A percentile compares a stretch with the other conserved stretches of the same genome.
Conservation (phyloP, 495 filamentous ascomycete species). For the Hyaloscypha bicolor region DNA sequence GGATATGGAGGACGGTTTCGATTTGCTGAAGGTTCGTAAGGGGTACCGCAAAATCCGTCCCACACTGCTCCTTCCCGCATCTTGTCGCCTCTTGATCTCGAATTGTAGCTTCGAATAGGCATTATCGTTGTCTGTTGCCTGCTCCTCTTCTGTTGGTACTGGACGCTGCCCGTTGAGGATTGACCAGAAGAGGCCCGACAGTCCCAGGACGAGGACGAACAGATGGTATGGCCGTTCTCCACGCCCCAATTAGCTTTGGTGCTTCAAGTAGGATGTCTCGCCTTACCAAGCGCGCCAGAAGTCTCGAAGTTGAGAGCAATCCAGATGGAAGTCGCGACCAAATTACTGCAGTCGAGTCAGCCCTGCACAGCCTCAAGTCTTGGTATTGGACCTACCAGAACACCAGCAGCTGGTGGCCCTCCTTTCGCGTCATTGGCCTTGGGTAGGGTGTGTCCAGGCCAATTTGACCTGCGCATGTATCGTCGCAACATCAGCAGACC, state of each 20-base stretch:
- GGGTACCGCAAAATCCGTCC: neutral
- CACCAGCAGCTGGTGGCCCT: neutral
- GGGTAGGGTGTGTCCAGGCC: neutral
- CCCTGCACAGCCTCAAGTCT: neutral
- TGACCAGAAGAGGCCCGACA: constrained; percentile 6
- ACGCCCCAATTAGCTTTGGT: neutral
- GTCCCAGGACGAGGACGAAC: neutral
- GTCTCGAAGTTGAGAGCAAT: constrained; percentile 4
- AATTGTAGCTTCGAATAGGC: neutral
- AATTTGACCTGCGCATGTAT: neutral
- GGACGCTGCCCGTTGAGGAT: neutral
- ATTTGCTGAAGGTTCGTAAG: neutral
- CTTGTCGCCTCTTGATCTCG: neutral
- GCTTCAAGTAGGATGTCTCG: neutral
- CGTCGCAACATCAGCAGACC: neutral
- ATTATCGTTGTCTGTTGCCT: neutral
- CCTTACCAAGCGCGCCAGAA: constrained; percentile 7
- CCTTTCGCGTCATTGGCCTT: neutral
- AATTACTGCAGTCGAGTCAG: constrained; percentile 5
- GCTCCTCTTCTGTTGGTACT: neutral
- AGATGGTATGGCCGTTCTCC: constrained; percentile 11
- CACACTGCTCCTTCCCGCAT: neutral
- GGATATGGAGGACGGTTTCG: neutral
- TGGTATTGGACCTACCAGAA: neutral
- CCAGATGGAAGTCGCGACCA: constrained; percentile 14